These are phyloP conservation scores for Eudorina sp. DNA, from an alignment of 139 green algal species.

Conservation along the genomic window DNA sequence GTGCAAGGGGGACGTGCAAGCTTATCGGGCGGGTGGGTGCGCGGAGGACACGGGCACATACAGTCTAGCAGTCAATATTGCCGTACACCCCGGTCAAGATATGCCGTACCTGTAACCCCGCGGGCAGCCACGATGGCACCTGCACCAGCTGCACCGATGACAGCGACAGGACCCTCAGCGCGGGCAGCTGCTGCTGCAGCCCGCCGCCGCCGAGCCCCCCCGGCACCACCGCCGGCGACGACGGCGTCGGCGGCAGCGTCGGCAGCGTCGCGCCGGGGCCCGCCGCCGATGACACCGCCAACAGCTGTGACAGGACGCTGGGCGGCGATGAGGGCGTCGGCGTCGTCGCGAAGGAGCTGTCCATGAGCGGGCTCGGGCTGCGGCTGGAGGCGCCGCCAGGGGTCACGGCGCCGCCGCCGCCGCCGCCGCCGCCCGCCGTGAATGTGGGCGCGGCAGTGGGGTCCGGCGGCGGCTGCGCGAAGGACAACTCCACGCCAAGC, in stretches of 20 bases:
- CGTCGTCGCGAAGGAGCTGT: neutral
- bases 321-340: neutral
- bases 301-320: neutral
- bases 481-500: constrained; percentile 11
- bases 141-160: neutral
- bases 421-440: neutral
- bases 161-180: constrained; percentile 22
- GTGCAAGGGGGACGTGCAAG: too few relatives aligned
- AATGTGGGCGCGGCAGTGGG: neutral
- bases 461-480: neutral
- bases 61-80: too few relatives aligned
- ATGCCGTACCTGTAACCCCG: constrained; percentile 3
- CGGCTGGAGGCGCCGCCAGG: neutral
- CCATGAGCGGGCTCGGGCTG: too few relatives aligned
- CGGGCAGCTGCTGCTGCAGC: neutral
- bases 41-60: too few relatives aligned
- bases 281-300: neutral
- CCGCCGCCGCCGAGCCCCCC: neutral
- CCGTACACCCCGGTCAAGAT: neutral
- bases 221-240: neutral
- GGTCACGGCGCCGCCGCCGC: neutral
- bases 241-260: neutral
- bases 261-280: neutral
- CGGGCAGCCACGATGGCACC: constrained; percentile 36
- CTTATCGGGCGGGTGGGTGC: too few relatives aligned